Evolutionary conservation across 1,284 basidiomycete species (phyloP), one percentile per base, ranked within the genome.

Genomic region (Microbotryum lychnidis-dioicae): DNA sequence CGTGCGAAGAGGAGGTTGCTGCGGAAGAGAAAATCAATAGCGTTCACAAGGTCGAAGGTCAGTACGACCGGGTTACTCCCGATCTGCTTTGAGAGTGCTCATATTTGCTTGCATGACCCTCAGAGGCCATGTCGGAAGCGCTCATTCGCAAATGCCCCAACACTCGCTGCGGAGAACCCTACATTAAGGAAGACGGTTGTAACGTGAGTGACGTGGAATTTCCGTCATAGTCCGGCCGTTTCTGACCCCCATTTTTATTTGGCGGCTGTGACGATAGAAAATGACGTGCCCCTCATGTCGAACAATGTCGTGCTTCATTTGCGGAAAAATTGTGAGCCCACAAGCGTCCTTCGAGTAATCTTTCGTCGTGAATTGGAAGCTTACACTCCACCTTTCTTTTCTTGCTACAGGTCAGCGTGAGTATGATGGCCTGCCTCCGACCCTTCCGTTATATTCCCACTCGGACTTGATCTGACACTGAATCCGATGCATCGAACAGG

Each of bases 1-100:
- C 71, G 1, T 73, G 71, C 61, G 52, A 54, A 27, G 71, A 72
- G 31, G 70, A 71, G 48, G 53, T 56, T n/a, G 37, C 12, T 42
- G 10, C 37, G 16, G 37, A 42, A 14, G 14, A 42, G 37, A 70
- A 66, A 46, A 61, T 67, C 10, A 53, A 64, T 31, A 58, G 61
- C 1, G 51, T 69, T 5, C 72, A 71, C 55, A 60, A 52, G 21
- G 66, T 71, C 50, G 69, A 67, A 49, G 68, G 68, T 57, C 56
- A 56, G 18, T 33, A 33, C 45, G 50, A 54, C 33, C 51, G 49
- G 54, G 44, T 60, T 29, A 20, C 23, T 48, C 50, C 23, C 33
- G 52, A 29, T 61, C 56, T 42, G 56, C 48, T n/a, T 31, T 52
- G 33, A 56, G 59, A 4, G 54, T 56, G 45, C 31, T 52, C 29